Percentiles rank a stretch among this genome's conserved stretches.
These are phyloP conservation scores for Brassica nigra DNA, from an alignment of 345 rosid genomes.

Conservation along the genomic window DNA sequence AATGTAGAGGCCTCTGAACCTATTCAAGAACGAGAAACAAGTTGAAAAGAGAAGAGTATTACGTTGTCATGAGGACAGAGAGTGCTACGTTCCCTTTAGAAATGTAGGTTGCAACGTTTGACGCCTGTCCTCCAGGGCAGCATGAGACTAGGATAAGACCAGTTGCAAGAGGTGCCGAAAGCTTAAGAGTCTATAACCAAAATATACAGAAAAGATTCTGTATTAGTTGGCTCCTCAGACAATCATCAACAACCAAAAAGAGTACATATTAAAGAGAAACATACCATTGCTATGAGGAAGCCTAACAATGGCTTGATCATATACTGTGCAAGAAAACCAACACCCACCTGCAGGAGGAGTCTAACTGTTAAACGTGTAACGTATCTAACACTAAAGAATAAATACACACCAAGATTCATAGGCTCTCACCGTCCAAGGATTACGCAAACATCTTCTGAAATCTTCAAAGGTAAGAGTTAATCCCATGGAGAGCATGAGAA, in stretches of 20 bases:
- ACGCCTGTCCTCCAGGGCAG: conserved; percentile 98
- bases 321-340: conserved; percentile 91
- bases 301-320: conserved; percentile 88
- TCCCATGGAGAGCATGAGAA: conserved; percentile 98
- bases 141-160: conserved; percentile 96
- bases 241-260: conserved; percentile 19
- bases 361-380: background rate
- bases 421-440: conserved; percentile 92
- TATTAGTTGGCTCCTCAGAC: conserved; percentile 10
- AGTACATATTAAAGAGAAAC: background rate
- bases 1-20: background rate
- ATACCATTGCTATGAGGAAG: conserved; percentile 79
- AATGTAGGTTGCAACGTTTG: conserved; percentile 94
- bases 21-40: conserved; percentile 11
- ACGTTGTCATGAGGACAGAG: conserved; percentile 99
- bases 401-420: background rate
- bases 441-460: conserved; percentile 84
- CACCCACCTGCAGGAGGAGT: conserved; percentile 78
- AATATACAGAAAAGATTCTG: background rate
- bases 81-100: conserved; percentile 96
- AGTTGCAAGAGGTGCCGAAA: conserved; percentile 95
- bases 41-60: background rate
- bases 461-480: conserved; percentile 89
- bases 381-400: background rate
- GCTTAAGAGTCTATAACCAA: conserved; percentile 66